Evolutionary conservation across 1,284 basidiomycete species (phyloP).

Genomic region (Rhodofomes roseus): DNA sequence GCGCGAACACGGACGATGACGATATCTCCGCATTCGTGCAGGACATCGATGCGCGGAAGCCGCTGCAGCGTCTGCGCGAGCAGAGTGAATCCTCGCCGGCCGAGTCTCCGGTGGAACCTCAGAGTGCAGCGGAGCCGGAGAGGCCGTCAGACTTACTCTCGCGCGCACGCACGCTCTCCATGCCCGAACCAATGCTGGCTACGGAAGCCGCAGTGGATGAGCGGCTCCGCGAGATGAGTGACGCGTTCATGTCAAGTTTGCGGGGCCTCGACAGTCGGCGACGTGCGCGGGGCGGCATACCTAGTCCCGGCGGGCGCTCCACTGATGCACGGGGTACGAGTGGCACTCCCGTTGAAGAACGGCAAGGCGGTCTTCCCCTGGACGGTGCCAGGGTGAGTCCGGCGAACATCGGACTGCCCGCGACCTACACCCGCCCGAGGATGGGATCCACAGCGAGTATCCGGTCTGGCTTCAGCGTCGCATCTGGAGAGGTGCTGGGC

Average conservation of each 20-base stretch:
- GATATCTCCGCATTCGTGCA: slow-evolving; percentile 74
- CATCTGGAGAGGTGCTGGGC: slow-evolving; percentile 31
- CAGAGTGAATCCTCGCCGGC: slow-evolving; percentile 6
- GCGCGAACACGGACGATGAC: slow-evolving; percentile 60
- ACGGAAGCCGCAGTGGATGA: slow-evolving; percentile 61
- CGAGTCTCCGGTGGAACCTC: slow-evolving; percentile 2
- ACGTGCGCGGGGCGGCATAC: slow-evolving; percentile 15
- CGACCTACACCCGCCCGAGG: slow-evolving; percentile 22
- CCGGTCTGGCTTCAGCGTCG: slow-evolving; percentile 27
- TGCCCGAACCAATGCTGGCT: slow-evolving; percentile 44
- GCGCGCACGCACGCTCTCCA: slow-evolving; percentile 16
- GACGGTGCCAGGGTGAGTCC: slow-evolving; percentile 8
- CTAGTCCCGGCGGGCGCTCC: background rate
- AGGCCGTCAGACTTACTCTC: slow-evolving; percentile 5
- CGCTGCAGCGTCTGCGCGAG: slow-evolving; percentile 41
- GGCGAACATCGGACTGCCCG: slow-evolving; percentile 12
- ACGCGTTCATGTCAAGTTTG: slow-evolving; percentile 56
- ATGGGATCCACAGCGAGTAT: slow-evolving; percentile 27
- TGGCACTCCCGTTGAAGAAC: slow-evolving; percentile 1
- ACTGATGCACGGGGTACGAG: slow-evolving; percentile 1
- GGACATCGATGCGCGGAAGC: slow-evolving; percentile 66
- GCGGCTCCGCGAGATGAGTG: slow-evolving; percentile 59
- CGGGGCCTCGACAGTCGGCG: slow-evolving; percentile 25
- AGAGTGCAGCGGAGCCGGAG: background rate
- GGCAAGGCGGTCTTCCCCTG: slow-evolving; percentile 12